Evolutionary conservation across 192 early-diverging fungal species (phyloP).

Genomic region (Phycomyces nitens): DNA sequence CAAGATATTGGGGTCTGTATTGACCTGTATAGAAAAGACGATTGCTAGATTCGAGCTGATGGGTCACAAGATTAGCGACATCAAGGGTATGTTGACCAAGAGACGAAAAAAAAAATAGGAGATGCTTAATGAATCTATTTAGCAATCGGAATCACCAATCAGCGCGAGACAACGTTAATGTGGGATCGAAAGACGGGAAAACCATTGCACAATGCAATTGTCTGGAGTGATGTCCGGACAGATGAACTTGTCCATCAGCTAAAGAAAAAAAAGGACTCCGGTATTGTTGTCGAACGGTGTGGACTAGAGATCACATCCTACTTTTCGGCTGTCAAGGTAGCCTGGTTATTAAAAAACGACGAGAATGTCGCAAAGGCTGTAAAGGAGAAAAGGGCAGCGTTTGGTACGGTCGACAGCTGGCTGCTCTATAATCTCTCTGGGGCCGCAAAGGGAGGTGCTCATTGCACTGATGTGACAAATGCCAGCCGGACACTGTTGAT

Average conservation of each 20-base stretch:
- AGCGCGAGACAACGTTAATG: constrained; percentile 85
- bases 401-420: constrained; percentile 94
- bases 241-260: constrained; percentile 68
- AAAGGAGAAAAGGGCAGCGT: constrained; percentile 65
- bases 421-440: constrained; percentile 89
- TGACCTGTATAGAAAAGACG: constrained; percentile 63
- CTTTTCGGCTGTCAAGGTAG: constrained; percentile 87
- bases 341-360: constrained; percentile 90
- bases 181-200: constrained; percentile 82
- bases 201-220: constrained; percentile 81
- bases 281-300: constrained; percentile 48
- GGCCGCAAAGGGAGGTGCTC: constrained; percentile 50
- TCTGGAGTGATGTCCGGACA: constrained; percentile 90
- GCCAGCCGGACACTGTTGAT: constrained; percentile 93
- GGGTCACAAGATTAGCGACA: constrained; percentile 54
- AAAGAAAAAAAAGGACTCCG: constrained; percentile 36
- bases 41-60: constrained; percentile 58
- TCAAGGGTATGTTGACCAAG: constrained; percentile 17
- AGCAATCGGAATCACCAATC: constrained; percentile 90
- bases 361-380: constrained; percentile 64
- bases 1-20: constrained; percentile 67
- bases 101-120: not conserved
- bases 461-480: constrained; percentile 91
- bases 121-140: not conserved
- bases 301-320: constrained; percentile 90